These are phyloP conservation scores for Pleurozium schreberi DNA, from an alignment of 225 moss, liverwort and hornwort species.

Conservation along the genomic window DNA sequence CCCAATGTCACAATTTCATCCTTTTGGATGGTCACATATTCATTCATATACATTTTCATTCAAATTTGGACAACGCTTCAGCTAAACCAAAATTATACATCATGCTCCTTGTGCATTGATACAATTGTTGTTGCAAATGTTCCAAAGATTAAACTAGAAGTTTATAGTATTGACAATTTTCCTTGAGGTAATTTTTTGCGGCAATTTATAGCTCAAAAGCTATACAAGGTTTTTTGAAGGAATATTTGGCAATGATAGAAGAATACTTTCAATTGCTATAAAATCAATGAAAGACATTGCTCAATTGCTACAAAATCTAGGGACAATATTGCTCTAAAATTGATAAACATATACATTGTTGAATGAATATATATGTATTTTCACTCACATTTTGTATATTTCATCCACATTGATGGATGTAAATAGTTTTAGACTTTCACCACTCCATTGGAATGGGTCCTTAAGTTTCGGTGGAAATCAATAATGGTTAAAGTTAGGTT, in stretches of 20 bases:
- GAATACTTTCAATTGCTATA: background rate
- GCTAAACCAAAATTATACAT: background rate
- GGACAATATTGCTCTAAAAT: no score
- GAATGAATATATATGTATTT: no score
- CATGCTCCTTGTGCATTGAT: background rate
- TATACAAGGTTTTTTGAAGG: background rate
- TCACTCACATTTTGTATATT: rapidly evolving
- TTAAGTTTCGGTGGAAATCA: background rate
- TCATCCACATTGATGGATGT: background rate
- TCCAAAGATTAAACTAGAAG: background rate
- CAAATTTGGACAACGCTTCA: background rate
- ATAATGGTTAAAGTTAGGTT: background rate
- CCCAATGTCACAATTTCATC: background rate
- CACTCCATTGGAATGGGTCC: rapidly evolving
- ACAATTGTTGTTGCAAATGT: background rate
- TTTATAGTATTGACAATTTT: background rate
- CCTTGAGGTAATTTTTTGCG: rapidly evolving
- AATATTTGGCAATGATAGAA: background rate
- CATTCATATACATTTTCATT: background rate
- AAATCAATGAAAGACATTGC: background rate
- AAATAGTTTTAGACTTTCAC: background rate
- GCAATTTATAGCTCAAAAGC: background rate
- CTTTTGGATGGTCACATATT: background rate
- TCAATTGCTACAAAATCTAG: background rate
- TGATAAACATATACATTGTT: background rate